These are phyloP conservation scores for Cubamyces lactineus DNA, from an alignment of 768 basidiomycete genomes.

Conservation along the genomic window DNA sequence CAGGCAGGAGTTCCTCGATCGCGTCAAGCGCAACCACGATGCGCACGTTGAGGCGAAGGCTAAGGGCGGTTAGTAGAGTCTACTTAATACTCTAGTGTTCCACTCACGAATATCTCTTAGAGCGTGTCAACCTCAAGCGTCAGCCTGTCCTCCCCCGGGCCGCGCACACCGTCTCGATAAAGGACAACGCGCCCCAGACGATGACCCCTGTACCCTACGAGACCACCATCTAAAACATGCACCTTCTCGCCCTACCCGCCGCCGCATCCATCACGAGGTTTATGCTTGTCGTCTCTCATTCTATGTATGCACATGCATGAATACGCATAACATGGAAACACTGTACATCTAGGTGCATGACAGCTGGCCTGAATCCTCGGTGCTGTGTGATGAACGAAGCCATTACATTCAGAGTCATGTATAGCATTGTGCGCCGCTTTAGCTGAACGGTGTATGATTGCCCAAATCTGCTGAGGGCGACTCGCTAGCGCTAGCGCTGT, in stretches of 20 bases:
- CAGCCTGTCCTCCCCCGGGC: constrained; percentile 82
- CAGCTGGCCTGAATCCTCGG: neutral
- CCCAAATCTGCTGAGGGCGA: too few relatives aligned
- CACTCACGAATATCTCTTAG: constrained; percentile 42
- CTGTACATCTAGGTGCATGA: constrained; percentile 17
- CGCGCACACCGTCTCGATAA: constrained; percentile 70
- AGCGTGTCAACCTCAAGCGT: constrained; percentile 84
- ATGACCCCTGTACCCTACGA: constrained; percentile 93
- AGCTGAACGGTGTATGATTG: too few relatives aligned
- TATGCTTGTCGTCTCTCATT: constrained; percentile 24
- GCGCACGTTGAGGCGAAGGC: constrained; percentile 91
- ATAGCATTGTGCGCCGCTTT: too few relatives aligned
- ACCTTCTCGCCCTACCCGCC: neutral
- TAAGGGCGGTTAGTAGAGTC: constrained; percentile 67
- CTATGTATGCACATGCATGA: constrained; percentile 25
- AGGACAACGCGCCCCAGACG: constrained; percentile 86
- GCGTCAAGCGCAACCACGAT: constrained; percentile 98
- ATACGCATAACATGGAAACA: constrained; percentile 27
- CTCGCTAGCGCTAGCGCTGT: too few relatives aligned
- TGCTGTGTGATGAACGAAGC: too few relatives aligned
- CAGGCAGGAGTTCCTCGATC: constrained; percentile 90
- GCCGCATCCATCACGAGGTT: constrained; percentile 19
- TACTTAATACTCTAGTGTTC: neutral
- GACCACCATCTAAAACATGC: constrained; percentile 80
- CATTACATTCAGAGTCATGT: too few relatives aligned